Evolutionary conservation across 2,329 filamentous ascomycete genomes (phyloP).

Genomic region (Colletotrichum navitas): DNA sequence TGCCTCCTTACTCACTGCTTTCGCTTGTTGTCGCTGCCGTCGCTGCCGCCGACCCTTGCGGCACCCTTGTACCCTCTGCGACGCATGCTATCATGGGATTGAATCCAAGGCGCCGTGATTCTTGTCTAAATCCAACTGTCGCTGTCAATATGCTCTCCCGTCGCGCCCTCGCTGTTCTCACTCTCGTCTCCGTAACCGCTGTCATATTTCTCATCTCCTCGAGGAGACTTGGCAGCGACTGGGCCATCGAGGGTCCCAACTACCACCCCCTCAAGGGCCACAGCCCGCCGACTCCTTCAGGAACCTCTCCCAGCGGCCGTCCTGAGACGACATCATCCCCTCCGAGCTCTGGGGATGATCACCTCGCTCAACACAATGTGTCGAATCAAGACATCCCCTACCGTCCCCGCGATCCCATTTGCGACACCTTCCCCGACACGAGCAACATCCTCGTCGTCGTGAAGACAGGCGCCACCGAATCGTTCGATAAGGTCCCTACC

Average conservation of each 20-base stretch:
- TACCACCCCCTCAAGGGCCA: slow-evolving; percentile 43
- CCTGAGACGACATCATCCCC: slow-evolving; percentile 4
- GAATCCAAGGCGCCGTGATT: slow-evolving; percentile 34
- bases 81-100: slow-evolving; percentile 34
- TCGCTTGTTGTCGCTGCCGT: neutral
- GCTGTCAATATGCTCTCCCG: slow-evolving; percentile 47
- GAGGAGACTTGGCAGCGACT: slow-evolving; percentile 48
- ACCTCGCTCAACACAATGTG: slow-evolving; percentile 27
- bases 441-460: slow-evolving; percentile 64
- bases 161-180: slow-evolving; percentile 47
- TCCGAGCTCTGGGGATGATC: slow-evolving; percentile 22
- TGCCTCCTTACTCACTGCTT: neutral
- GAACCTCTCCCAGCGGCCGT: slow-evolving; percentile 40
- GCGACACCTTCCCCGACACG: slow-evolving; percentile 58
- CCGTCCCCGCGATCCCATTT: slow-evolving; percentile 48
- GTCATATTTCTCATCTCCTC: slow-evolving; percentile 52
- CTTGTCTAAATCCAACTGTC: slow-evolving; percentile 28
- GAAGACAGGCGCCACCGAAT: slow-evolving; percentile 70
- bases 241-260: slow-evolving; percentile 49
- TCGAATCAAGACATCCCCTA: slow-evolving; percentile 39
- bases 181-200: slow-evolving; percentile 47
- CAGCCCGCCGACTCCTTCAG: slow-evolving; percentile 15
- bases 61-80: neutral
- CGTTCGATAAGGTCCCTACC: slow-evolving; percentile 64
- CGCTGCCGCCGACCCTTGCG: neutral